phyloP scores from a whole-genome alignment of 768 basidiomycete genomes.

The Pilatotrama ljubarskyi region DNA sequence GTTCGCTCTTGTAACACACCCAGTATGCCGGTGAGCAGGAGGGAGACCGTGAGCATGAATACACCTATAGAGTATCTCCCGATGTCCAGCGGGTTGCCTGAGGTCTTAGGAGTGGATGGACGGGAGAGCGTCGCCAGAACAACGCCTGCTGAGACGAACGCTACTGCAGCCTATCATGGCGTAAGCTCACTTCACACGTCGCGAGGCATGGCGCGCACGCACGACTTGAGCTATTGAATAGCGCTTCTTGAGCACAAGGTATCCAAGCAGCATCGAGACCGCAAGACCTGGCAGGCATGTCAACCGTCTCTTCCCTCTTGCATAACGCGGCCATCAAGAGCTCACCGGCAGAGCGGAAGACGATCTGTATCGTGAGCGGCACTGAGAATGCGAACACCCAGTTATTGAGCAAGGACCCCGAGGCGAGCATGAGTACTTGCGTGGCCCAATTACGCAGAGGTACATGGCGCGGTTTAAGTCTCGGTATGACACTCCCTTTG shows the following conservation, averaged over 20 bases:
- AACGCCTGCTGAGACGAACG: conserved; percentile 69
- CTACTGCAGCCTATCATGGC: conserved; percentile 54
- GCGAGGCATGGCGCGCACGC: conserved; percentile 24
- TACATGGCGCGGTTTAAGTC: conserved; percentile 64
- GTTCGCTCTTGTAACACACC: conserved; percentile 79
- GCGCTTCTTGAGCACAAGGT: conserved; percentile 53
- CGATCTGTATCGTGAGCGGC: conserved; percentile 77
- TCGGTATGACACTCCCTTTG: conserved; percentile 39
- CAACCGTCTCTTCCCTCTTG: background rate
- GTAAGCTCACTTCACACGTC: background rate
- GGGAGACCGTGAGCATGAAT: conserved; percentile 61
- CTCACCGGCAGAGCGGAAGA: conserved; percentile 81
- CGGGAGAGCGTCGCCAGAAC: conserved; percentile 70
- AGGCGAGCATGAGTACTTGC: conserved; percentile 69
- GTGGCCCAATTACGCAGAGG: conserved; percentile 67
- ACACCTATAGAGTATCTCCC: conserved; percentile 62
- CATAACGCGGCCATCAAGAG: conserved; percentile 12
- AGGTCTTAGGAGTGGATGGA: conserved; percentile 37
- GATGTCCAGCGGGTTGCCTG: conserved; percentile 24
- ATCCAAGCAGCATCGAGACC: conserved; percentile 76
- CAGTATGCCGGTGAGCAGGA: conserved; percentile 65
- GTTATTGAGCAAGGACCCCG: conserved; percentile 75
- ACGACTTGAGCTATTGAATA: conserved; percentile 68
- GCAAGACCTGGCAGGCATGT: conserved; percentile 52
- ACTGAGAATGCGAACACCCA: conserved; percentile 78